These are phyloP conservation scores for Balamuthia mandrillaris DNA, from an alignment of 208 protist genomes.

Conservation along the genomic window DNA sequence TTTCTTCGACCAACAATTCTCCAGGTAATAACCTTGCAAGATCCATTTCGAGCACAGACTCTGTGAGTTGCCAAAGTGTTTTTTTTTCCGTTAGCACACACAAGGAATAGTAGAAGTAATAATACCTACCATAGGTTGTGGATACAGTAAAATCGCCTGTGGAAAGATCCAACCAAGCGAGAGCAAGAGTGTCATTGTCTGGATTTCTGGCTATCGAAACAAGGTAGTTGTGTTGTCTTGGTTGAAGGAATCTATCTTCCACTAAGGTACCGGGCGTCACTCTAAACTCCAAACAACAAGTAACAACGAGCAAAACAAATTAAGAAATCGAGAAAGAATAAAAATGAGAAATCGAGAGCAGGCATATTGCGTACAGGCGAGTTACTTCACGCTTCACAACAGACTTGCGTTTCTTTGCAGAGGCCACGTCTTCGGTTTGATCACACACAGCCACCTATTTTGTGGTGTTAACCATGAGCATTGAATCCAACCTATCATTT, in stretches of 20 bases:
- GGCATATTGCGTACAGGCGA: slow-evolving; percentile 7
- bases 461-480: too few relatives aligned
- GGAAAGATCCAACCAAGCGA: slow-evolving; percentile 56
- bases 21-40: neutral
- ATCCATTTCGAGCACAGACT: neutral
- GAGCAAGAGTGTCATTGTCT: neutral
- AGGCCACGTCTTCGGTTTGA: slow-evolving; percentile 37
- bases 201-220: neutral
- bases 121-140: too few relatives aligned
- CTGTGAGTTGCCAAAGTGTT: neutral
- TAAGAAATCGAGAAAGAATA: too few relatives aligned
- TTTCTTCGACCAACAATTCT: neutral
- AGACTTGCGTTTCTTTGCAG: neutral
- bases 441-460: slow-evolving; percentile 54
- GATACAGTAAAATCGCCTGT: slow-evolving; percentile 54
- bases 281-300: too few relatives aligned
- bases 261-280: slow-evolving; percentile 52
- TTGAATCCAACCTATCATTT: too few relatives aligned
- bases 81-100: too few relatives aligned
- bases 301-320: too few relatives aligned
- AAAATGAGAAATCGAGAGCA: neutral
- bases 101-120: too few relatives aligned
- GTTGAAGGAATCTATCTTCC: slow-evolving; percentile 50
- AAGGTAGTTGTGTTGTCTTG: slow-evolving; percentile 48
- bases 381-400: slow-evolving; percentile 45